Base-by-base conservation (phyloP, 2,329 filamentous ascomycete species). In the Colletotrichum viniferum region DNA sequence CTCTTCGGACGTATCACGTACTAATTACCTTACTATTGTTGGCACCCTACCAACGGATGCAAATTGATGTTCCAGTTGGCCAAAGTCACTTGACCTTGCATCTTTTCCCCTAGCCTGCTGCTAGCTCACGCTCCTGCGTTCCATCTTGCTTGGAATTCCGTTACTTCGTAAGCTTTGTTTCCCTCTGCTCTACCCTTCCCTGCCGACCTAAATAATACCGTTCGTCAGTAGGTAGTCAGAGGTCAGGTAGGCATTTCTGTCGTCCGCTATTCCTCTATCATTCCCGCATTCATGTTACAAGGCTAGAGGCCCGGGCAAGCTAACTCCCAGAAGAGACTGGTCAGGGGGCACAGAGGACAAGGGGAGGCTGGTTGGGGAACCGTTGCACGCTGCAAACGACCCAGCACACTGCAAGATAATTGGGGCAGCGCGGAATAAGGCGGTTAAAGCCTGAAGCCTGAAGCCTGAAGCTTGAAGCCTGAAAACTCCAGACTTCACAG, bases 331-430 rank as follows among this genome's bases (percentile, higher is more conserved):
- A 63, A 60, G 43, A 73, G 73, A 36, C 69, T 75, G 73, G 73
- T 73, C 69, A 64, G 73, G 68, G 63, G 58, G 48, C 58, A 71
- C 28, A 48, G 56, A 24, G 58, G 38, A 76, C 73, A 69, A 76
- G 73, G 73, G 43, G 28, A 68, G 63, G 73, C 73, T 75, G 69
- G 73, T 26, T 67, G 26, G 38, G 62, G 63, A 30, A 55, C 69
- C 73, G 73, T 76, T 76, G 69, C 56, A 65, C 63, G 63, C 69
- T 73, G 73, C 65, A 73, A 69, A 62, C 73, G 48, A 70, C 36
- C 36, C 34, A 58, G 24, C 34, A 24, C n/a, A 56, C 56, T 21
- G 34, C 14, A n/a, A 52, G 55, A 32, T 69, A 52, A 34, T 18
- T 69, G 67, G 36, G 56, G 34, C 69, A 24, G 24, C 72, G 55